Base-by-base conservation (phyloP, 768 basidiomycete species). In the Glaciozyma antarctica region DNA sequence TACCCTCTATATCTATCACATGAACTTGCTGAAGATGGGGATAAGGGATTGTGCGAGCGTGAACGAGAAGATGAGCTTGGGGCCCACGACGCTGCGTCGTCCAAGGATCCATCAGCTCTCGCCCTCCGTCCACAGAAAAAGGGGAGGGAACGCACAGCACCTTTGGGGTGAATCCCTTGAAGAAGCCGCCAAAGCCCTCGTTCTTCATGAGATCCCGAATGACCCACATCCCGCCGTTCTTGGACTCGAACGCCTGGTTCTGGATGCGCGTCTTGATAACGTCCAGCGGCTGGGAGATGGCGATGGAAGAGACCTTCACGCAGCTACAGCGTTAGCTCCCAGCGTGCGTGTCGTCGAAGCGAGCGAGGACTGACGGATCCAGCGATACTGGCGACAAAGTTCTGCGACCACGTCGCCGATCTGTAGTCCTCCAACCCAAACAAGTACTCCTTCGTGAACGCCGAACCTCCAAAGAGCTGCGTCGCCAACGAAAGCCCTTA, bases 91-190 rank as follows among this genome's bases (percentile, higher is more conserved):
- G 54, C 64, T 65, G 64, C 16, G n/a, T 21, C 5, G 13, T 17
- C 13, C 8, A 5, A 26, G 12, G 34, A 5, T 13, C 1, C 19
- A 17, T 47, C 30, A 26, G 51, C 15, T 15, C 21, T 19, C 15
- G 15, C 16, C 1, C 32, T 24, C 13, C 32, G 19, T 21, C 38
- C 24, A 6, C n/a, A 22, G 43, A 47, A 32, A 24, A 51, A 43
- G 13, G 26, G 44, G 32, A 24, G 15, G 30, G 7, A 21, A 73
- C 79, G 26, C 43, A 69, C 65, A 70, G 66, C 34, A 92, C 90
- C 83, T 98, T 99, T 60, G 94, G 94, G 30, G 91, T 97, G 69
- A 97, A 80, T 22, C 94, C 94, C 80, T 99, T 97, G 83, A 97
- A 95, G 78, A 97, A 87, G 22, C 88, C 91, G 0, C 22, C 53